Evolutionary conservation across 768 basidiomycete genomes (phyloP), one percentile per base, ranked within the genome.

Genomic region (Nidularia pulvinata): DNA sequence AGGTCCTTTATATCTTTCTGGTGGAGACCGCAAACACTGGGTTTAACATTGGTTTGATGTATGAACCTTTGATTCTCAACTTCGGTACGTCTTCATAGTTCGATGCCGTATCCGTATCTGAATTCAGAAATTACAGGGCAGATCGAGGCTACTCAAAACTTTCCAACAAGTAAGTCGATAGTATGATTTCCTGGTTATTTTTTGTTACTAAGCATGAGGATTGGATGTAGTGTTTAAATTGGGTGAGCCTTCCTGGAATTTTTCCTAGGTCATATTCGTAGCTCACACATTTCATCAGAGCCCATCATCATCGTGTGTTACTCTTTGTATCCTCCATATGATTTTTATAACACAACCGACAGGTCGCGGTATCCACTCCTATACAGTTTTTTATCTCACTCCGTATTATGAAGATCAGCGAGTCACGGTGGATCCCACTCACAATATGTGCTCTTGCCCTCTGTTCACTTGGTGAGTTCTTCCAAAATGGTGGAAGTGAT

Each of bases 1-100:
- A 69, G 67, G 61, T 67, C 3, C 33, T 60, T 1, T 65, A 63
- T 42, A 43, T 69, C 5, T 50, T 67, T n/a, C 9, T 62, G n/a
- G 55, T 61, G 5, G 67, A 69, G 48, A 61, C 63, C 0, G 13
- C 55, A 6, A 65, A 64, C 46, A 61, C 61, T 0, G 64, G 48
- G 0, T 59, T 64, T 19, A 52, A 55, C 7, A 63, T 64, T 36
- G 50, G 42, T 37, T 60, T 65, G 51, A 58, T 63, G 43, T 69
- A 67, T 42, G 49, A 63, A 6, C 63, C 63, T 2, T 50, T 63
- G 7, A 58, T 66, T 11, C n/a, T 57, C 7, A 39, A 50, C 6
- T 64, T 61, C 39, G 65, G 65, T 64, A 33, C 1, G 51, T 13
- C 32, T 33, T 7, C 34, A 25, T 47, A 16, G n/a, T 37, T 3